These are phyloP conservation scores for Glaciozyma martinii DNA, from an alignment of 768 basidiomycete genomes.

Conservation along the genomic window DNA sequence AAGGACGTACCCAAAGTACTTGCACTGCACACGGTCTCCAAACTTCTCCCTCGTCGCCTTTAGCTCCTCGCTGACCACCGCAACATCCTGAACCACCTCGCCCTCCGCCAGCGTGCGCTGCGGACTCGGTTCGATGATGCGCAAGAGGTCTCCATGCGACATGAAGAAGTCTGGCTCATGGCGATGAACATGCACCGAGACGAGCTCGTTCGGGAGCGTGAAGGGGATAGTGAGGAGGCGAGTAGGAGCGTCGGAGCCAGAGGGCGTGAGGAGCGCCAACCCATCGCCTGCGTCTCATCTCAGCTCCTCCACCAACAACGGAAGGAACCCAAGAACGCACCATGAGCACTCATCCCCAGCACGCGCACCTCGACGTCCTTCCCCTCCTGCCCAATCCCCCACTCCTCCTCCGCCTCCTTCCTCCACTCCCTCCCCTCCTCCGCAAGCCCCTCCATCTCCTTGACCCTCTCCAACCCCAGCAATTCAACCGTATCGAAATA, in stretches of 20 bases:
- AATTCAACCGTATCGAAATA: conserved; percentile 61
- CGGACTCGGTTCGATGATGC: conserved; percentile 48
- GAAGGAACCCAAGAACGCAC: conserved; percentile 49
- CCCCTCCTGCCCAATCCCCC: conserved; percentile 38
- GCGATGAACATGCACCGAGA: conserved; percentile 63
- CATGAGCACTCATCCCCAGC: conserved; percentile 48
- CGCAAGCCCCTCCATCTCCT: conserved; percentile 35
- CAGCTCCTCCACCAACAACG: background rate
- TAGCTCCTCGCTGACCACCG: conserved; percentile 40
- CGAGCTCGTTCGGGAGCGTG: conserved; percentile 69
- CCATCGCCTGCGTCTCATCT: conserved; percentile 55
- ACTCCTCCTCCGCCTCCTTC: conserved; percentile 48
- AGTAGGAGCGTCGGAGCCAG: conserved; percentile 45
- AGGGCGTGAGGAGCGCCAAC: conserved; percentile 47
- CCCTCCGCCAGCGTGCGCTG: conserved; percentile 8
- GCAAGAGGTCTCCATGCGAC: conserved; percentile 66
- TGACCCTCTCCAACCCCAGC: conserved; percentile 55
- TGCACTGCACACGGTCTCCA: conserved; percentile 54
- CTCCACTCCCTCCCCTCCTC: conserved; percentile 49
- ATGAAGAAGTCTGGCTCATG: conserved; percentile 53
- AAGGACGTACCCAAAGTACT: conserved; percentile 75
- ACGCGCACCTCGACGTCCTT: conserved; percentile 55
- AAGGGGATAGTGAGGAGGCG: conserved; percentile 84
- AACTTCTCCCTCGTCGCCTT: conserved; percentile 49
- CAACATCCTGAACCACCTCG: conserved; percentile 16